A percentile compares a stretch with the other conserved stretches of the same genome.
phyloP scores from a whole-genome alignment of 495 filamentous ascomycete genomes.

The Neurospora cerealis region DNA sequence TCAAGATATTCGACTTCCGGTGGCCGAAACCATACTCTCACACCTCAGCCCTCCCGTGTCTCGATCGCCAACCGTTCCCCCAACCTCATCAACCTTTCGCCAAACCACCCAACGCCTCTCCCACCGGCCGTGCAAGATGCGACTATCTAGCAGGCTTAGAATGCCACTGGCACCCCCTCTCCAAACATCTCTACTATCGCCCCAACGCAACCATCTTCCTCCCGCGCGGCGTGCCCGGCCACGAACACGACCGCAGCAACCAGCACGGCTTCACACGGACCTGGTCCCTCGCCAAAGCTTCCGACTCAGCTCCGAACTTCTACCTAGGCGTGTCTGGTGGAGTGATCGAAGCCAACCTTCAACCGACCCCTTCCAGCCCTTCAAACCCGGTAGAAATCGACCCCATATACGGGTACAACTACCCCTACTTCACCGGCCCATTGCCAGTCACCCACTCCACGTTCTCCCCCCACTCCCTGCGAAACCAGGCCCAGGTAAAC shows the following conservation, averaged over 20 bases:
- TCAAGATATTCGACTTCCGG: slow-evolving; percentile 41
- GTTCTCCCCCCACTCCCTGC: slow-evolving; percentile 15
- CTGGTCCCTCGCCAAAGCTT: slow-evolving; percentile 32
- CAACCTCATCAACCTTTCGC: slow-evolving; percentile 23
- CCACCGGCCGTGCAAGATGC: slow-evolving; percentile 10
- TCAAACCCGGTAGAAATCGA: neutral
- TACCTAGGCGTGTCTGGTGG: slow-evolving; percentile 31
- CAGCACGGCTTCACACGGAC: slow-evolving; percentile 14
- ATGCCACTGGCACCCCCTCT: slow-evolving; percentile 35
- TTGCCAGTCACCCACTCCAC: slow-evolving; percentile 10
- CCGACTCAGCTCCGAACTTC: slow-evolving; percentile 31
- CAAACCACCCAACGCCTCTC: slow-evolving; percentile 9
- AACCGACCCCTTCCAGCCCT: slow-evolving; percentile 3
- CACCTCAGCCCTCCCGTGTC: slow-evolving; percentile 30
- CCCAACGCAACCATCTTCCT: slow-evolving; percentile 35
- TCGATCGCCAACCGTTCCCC: slow-evolving; percentile 22
- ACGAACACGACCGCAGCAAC: neutral
- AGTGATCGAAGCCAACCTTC: slow-evolving; percentile 26
- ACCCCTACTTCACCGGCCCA: neutral
- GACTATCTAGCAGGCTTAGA: slow-evolving; percentile 12
- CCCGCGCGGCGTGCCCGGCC: slow-evolving; percentile 4
- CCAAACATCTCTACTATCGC: slow-evolving; percentile 28
- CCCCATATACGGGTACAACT: neutral
- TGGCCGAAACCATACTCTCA: slow-evolving; percentile 35
- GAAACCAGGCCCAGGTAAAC: neutral